Evolutionary conservation across 352 stramenopile species (phyloP), one percentile per base, ranked within the genome.

Genomic region (Globisporangium acanthophoron): DNA sequence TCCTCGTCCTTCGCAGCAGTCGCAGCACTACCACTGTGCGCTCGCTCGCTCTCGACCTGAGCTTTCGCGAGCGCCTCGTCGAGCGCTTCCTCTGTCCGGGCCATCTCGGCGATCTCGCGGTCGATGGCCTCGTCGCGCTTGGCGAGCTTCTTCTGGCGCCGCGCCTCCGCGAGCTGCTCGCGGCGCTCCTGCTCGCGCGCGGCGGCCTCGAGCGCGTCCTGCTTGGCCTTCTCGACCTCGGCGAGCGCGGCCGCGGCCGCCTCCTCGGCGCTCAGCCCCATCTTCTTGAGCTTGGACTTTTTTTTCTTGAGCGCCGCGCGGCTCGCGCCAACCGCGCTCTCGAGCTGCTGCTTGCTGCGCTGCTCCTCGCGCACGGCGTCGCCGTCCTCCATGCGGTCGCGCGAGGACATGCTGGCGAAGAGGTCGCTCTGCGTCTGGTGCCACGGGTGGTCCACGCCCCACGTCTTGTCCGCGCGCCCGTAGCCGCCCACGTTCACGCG

Each of bases 361-460:
- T 63, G 53, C 51, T 80, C 54, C 31, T 87, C 67, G 21, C 76
- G 67, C 27, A 69, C 56, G n/a, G 68, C 35, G 3, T 43, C 52
- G 18, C 82, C 82, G 20, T 92, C 80, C 48, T 92, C 82, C 73
- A 92, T 76, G 47, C 71, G 57, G 40, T 92, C 82, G 37, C 75
- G 81, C 13, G 78, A 65, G 47, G 70, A 79, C 29, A 89, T 41
- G 29, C 71, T 59, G 1, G 67, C 27, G 49, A 80, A 74, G 40
- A 91, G 56, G 9, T 67, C 69, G 35, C 80, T 70, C 50, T 69
- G 64, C 29, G 78, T 89, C 58, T 78, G 71, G 58, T 92, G 82
- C 82, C 80, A 90, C 56, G 79, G 79, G 65, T 90, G 79, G 67
- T 92, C 82, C 47, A 90, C 77, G 49, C 76, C 78, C 78, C 79